Evolutionary conservation across 2,329 filamentous ascomycete genomes (phyloP), one percentile per base, ranked within the genome.

Genomic region (Alternaria panax): DNA sequence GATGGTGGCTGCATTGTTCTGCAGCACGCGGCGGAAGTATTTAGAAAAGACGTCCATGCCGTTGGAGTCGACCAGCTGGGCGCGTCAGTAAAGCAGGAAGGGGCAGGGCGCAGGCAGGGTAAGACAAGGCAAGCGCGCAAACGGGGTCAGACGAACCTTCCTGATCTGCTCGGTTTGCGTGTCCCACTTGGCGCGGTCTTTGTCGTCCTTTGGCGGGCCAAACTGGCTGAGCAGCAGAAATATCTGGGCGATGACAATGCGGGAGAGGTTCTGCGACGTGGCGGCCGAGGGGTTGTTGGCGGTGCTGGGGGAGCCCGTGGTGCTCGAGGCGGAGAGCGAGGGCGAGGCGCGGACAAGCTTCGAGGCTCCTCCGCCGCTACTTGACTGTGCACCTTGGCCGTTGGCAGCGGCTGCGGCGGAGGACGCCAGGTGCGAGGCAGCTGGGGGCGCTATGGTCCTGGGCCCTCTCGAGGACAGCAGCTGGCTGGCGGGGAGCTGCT

Each of bases 11-110:
- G 93, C 92, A 88, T 97, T 97, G 81, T 90, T 90, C 80, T 90
- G 91, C 75, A 99, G 88, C 77, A 98, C 85, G 80, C 94, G 92
- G 80, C 92, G 90, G 81, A 99, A 96, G 80, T 95, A 97, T 84
- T 93, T 96, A 62, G 92, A 89, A 79, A 93, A 97, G 77, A 97
- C 93, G 85, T 99, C 96, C 94, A 99, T 99, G 77, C 93, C 93
- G 93, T 96, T 90, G 74, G 94, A 93, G 87, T 97, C 90, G 82
- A 98, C 90, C 78, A 98, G 89, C 92, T 97, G 66, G 53, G 40
- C 27, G 36, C 30, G 60, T 76, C 57, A 76, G 71, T 57, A 64
- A n/a, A 11, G 25, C 36, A 14, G 4, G 30, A 32, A 32, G 30
- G 30, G 4, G 7, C 30, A 14, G 30, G 30, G 30, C 11, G 28